phyloP scores from a whole-genome alignment of 148 eudicot genomes.

The Suaeda aralocaspica region DNA sequence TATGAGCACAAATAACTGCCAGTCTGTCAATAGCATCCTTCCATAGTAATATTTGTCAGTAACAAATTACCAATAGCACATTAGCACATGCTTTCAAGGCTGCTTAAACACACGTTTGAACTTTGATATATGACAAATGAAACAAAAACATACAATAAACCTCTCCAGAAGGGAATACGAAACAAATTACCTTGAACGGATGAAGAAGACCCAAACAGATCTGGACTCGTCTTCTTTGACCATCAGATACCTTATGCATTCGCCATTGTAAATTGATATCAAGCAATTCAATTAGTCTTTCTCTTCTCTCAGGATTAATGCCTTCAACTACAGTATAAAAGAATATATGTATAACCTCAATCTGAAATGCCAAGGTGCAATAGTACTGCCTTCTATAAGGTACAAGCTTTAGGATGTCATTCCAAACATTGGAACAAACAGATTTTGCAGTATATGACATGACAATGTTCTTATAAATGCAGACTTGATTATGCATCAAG shows the following conservation, averaged over 20 bases:
- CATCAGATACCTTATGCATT: conserved; percentile 99
- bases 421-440: too few species aligned
- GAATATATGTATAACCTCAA: not conserved
- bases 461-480: not conserved
- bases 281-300: conserved; percentile 71
- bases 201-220: conserved; percentile 98
- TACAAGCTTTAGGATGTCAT: not conserved
- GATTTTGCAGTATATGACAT: too few species aligned
- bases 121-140: not conserved
- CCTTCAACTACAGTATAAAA: conserved; percentile 70
- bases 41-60: not conserved
- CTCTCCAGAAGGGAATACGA: not conserved
- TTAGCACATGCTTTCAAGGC: too few species aligned
- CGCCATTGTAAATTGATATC: conserved; percentile 92
- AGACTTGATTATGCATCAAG: not conserved
- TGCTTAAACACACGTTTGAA: not conserved
- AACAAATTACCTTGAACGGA: conserved; percentile 65
- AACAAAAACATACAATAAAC: not conserved
- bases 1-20: not conserved
- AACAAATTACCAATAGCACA: not conserved
- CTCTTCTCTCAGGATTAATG: conserved; percentile 74
- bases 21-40: not conserved
- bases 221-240: conserved; percentile 92
- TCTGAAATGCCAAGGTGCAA: not conserved
- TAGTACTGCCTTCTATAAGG: not conserved